Conservation (phyloP, 768 basidiomycete species). For the Mycena maculata region DNA sequence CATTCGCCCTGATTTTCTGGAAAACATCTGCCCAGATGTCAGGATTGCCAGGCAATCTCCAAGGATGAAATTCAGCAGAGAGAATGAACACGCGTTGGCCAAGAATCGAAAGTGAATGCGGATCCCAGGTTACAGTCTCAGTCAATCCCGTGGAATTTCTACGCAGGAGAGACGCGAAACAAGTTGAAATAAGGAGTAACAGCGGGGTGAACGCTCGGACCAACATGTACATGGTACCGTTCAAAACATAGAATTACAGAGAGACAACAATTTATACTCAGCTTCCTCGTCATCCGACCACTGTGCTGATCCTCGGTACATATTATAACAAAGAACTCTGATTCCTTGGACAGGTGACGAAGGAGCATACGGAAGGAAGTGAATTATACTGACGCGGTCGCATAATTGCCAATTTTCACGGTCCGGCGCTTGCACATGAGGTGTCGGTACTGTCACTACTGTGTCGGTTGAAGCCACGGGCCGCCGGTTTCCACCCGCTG, state of each 20-base stretch:
- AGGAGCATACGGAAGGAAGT: neutral
- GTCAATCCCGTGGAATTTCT: constrained; percentile 59
- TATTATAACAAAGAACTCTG: neutral
- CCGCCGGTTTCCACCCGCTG: too few relatives aligned
- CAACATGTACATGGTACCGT: constrained; percentile 29
- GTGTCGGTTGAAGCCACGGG: neutral
- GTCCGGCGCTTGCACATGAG: constrained; percentile 3
- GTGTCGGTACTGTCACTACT: too few relatives aligned
- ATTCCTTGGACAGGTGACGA: constrained; percentile 17
- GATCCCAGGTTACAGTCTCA: constrained; percentile 67
- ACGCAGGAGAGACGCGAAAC: constrained; percentile 20
- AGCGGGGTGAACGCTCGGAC: constrained; percentile 15
- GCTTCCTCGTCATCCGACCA: constrained; percentile 26
- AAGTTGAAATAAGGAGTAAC: constrained; percentile 14
- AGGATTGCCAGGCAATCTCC: constrained; percentile 64
- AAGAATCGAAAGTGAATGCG: constrained; percentile 66
- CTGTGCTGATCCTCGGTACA: neutral
- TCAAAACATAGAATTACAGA: neutral
- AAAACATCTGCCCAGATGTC: constrained; percentile 69
- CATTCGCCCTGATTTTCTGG: constrained; percentile 71
- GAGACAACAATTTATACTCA: neutral
- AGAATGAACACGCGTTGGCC: constrained; percentile 69
- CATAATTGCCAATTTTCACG: too few relatives aligned
- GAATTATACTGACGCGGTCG: too few relatives aligned
- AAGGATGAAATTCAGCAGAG: constrained; percentile 73